Base-by-base conservation (phyloP, 2,329 filamentous ascomycete genomes). In the Colletotrichum destructivum region DNA sequence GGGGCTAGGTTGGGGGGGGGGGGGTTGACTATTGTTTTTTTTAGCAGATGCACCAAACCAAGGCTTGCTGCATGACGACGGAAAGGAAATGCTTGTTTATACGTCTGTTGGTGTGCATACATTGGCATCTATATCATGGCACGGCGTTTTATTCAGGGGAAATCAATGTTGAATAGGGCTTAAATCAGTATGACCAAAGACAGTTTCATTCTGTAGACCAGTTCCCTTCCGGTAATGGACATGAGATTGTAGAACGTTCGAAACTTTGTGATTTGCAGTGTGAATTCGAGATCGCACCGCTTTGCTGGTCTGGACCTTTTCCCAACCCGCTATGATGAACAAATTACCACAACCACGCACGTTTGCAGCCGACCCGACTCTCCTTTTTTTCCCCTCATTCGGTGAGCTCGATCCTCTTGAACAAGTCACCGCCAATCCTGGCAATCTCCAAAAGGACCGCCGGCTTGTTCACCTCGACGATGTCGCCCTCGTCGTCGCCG, bases 401-500 rank as follows among this genome's bases (percentile, higher is more conserved):
- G 75, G 5, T 77, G 72, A 78, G 82, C 77, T 95, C 91, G 67
- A 96, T 90, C 77, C 81, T 89, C 75, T 89, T 87, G 56, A 98
- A 86, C 80, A 98, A 78, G 69, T 91, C 88, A 1, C 89, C 90
- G 11, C 90, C 90, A 51, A 92, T 84, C 73, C 90, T 88, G 52
- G 89, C 89, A 79, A 97, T 94, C 82, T 96, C 94, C 42, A 90
- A 85, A 62, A 95, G 77, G 6, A 96, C 89, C 0, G 88, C 91
- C 52, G 86, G 84, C 75, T 88, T 89, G 76, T 96, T 94, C 7
- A 95, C 82, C 74, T 88, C 86, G 31, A 93, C 89, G 26, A 87
- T 82, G 62, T 82, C 83, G 11, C 79, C 83, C 5, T 84, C 83
- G 0, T 79, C 81, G 0, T 77, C 81, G 13, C 62, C 78, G 18